Percentiles rank a stretch among this genome's conserved stretches.
phyloP scores from a whole-genome alignment of 768 basidiomycete species.

The Leccinum rimulosum region DNA sequence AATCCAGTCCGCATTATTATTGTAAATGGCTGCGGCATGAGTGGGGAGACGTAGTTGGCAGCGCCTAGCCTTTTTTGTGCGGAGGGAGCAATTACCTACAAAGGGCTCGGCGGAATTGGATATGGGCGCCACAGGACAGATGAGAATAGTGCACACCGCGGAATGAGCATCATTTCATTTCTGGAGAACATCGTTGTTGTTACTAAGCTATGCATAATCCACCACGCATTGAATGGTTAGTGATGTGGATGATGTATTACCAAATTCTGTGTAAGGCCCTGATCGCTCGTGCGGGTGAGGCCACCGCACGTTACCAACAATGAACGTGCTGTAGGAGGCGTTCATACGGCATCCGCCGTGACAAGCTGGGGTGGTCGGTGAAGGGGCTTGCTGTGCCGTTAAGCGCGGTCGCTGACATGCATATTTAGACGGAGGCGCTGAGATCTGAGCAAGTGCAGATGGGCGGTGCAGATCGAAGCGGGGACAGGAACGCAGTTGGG shows the following conservation, averaged over 20 bases:
- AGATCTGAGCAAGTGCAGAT: constrained; percentile 1
- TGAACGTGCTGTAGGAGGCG: background rate
- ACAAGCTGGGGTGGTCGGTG: constrained; percentile 12
- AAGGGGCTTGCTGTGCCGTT: constrained; percentile 2
- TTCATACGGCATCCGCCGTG: constrained; percentile 21
- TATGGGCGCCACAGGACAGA: background rate
- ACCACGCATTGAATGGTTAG: constrained; percentile 5
- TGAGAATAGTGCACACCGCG: constrained; percentile 3
- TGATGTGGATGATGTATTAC: constrained; percentile 4
- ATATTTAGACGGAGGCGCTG: constrained; percentile 8
- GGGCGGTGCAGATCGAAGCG: constrained; percentile 17
- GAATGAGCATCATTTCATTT: constrained; percentile 13
- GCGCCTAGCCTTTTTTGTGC: background rate
- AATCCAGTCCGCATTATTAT: constrained; percentile 4
- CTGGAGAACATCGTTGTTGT: background rate
- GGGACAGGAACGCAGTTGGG: constrained; percentile 2
- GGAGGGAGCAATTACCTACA: background rate
- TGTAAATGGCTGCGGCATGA: constrained; percentile 1
- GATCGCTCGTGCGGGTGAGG: constrained; percentile 18
- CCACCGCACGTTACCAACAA: background rate
- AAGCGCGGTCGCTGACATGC: background rate
- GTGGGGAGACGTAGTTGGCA: background rate
- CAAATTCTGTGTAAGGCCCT: constrained; percentile 7
- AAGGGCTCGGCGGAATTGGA: background rate
- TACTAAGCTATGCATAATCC: constrained; percentile 1